Percentiles rank a stretch among this genome's conserved stretches.
Conservation (phyloP, 371 early-diverging fungal genomes). For the Actinomortierella ambigua region DNA sequence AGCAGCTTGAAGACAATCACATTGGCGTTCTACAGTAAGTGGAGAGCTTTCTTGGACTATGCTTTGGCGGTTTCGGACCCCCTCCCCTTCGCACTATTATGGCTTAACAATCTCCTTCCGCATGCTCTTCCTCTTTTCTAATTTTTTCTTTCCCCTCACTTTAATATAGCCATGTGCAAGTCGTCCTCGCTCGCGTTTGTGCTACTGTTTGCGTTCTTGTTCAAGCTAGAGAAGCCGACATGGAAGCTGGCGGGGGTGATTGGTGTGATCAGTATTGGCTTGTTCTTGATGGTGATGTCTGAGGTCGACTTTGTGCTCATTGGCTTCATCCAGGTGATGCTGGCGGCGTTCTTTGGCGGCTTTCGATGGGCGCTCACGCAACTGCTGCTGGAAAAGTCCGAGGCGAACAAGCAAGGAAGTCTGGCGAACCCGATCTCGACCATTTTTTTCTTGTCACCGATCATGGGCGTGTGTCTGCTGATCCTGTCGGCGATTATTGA, state of each 20-base stretch:
- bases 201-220: slow-evolving; percentile 86
- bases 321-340: slow-evolving; percentile 63
- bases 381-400: slow-evolving; percentile 53
- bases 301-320: slow-evolving; percentile 75
- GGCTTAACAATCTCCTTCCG: too few species aligned
- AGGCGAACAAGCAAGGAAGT: slow-evolving; percentile 40
- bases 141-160: slow-evolving; percentile 3
- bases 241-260: slow-evolving; percentile 74
- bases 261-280: slow-evolving; percentile 76
- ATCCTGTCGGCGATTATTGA: slow-evolving; percentile 68
- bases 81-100: too few species aligned
- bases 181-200: slow-evolving; percentile 88
- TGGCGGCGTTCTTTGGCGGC: slow-evolving; percentile 68
- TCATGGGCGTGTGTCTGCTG: slow-evolving; percentile 70
- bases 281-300: slow-evolving; percentile 85
- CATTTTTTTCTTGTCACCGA: slow-evolving; percentile 75
- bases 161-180: slow-evolving; percentile 84
- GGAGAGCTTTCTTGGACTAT: too few species aligned
- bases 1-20: slow-evolving; percentile 83
- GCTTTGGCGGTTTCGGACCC: too few species aligned
- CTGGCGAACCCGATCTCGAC: slow-evolving; percentile 77
- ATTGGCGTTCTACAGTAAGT: slow-evolving; percentile 85
- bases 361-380: slow-evolving; percentile 74
- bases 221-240: slow-evolving; percentile 79
- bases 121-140: slow-evolving; percentile 2